Evolutionary conservation across 2,329 filamentous ascomycete genomes (phyloP).

Genomic region (Lecanicillium sp.): DNA sequence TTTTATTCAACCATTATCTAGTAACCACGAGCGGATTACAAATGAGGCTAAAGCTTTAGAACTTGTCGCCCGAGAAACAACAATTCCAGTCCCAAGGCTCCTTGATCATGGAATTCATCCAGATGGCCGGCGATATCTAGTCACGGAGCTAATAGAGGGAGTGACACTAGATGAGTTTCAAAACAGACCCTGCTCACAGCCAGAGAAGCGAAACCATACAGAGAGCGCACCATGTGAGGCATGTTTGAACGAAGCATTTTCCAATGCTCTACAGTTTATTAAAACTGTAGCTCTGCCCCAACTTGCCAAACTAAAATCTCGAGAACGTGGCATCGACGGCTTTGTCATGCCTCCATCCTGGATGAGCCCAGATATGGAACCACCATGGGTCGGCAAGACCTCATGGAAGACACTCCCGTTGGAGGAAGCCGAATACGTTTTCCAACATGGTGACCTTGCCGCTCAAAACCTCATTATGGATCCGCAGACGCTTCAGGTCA

Average conservation of each 20-base stretch:
- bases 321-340: constrained; percentile 8
- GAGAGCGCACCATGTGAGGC: constrained; percentile 2
- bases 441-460: constrained; percentile 10
- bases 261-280: constrained; percentile 8
- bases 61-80: constrained; percentile 5
- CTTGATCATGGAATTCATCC: constrained; percentile 6
- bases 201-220: constrained; percentile 1
- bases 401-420: constrained; percentile 5
- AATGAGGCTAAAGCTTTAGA: constrained; percentile 10
- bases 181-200: not conserved
- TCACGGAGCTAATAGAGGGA: constrained; percentile 8
- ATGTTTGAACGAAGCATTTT: constrained; percentile 7
- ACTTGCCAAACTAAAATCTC: constrained; percentile 7
- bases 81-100: constrained; percentile 9
- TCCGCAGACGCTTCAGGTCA: constrained; percentile 7
- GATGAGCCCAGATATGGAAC: constrained; percentile 5
- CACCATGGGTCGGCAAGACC: constrained; percentile 8
- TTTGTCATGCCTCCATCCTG: constrained; percentile 12
- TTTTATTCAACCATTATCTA: not conserved
- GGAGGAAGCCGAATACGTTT: constrained; percentile 6
- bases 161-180: not conserved
- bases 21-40: constrained; percentile 11
- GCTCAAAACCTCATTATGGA: constrained; percentile 10
- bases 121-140: constrained; percentile 9
- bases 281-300: constrained; percentile 7